Evolutionary conservation across 176 grass and related monocot species (phyloP).

Genomic region (Musa beccarii): DNA sequence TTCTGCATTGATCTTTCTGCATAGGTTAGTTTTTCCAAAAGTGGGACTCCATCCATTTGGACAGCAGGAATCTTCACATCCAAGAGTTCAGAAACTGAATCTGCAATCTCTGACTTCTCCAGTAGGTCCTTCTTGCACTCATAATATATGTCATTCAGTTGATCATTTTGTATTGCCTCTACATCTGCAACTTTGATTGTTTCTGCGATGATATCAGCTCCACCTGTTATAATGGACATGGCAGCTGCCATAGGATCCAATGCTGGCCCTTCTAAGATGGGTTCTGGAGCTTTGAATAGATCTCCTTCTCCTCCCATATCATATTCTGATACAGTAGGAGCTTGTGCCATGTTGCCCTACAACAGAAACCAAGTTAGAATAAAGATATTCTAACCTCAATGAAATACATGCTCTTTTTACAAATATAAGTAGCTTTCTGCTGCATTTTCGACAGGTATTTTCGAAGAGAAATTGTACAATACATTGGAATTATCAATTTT

Average conservation of each 20-base stretch:
- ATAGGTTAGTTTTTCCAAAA: neutral
- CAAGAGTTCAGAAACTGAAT: constrained; percentile 61
- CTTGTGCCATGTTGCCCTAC: constrained; percentile 49
- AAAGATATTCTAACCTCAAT: neutral
- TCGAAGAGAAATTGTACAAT: neutral
- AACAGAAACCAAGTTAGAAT: neutral
- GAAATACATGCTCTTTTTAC: no score
- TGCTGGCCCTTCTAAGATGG: constrained; percentile 55
- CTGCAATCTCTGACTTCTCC: constrained; percentile 67
- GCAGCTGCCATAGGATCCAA: constrained; percentile 44
- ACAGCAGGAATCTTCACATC: constrained; percentile 78
- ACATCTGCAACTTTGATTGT: constrained; percentile 35
- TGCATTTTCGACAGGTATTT: neutral
- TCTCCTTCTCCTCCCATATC: constrained; percentile 85
- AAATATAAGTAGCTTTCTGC: neutral
- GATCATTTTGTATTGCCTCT: constrained; percentile 43
- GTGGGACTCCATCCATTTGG: constrained; percentile 28
- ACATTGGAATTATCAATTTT: neutral
- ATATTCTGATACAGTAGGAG: constrained; percentile 67
- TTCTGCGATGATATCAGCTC: constrained; percentile 42
- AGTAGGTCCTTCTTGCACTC: constrained; percentile 90
- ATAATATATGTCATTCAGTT: constrained; percentile 58
- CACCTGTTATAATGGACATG: constrained; percentile 70
- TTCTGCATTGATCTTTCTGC: constrained; percentile 68
- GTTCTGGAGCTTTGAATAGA: constrained; percentile 85